A percentile compares a stretch with the other conserved stretches of the same genome.
Conservation (phyloP, 805 yeast genomes). For the Barnettozyma sp. region DNA sequence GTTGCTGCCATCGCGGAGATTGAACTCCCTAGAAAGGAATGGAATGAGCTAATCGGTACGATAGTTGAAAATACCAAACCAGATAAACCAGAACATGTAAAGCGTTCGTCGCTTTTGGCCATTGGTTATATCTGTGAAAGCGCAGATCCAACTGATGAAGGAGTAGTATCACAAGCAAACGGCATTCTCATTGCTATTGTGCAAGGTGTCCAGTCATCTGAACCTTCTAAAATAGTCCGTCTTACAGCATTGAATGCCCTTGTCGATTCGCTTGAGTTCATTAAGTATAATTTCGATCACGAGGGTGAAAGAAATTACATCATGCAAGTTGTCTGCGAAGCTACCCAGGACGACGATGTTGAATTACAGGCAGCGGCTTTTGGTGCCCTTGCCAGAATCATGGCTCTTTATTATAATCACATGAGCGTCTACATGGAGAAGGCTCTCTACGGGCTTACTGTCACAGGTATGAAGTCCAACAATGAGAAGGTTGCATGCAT, state of each 20-base stretch:
- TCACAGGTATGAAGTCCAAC: constrained; percentile 78
- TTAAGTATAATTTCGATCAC: constrained; percentile 77
- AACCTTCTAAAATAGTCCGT: constrained; percentile 68
- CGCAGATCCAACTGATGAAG: constrained; percentile 71
- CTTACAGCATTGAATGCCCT: constrained; percentile 89
- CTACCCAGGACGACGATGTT: constrained; percentile 81
- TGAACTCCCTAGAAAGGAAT: constrained; percentile 79
- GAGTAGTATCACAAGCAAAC: constrained; percentile 76
- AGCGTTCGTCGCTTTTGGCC: constrained; percentile 79
- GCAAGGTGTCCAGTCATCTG: constrained; percentile 88
- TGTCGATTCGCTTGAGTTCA: constrained; percentile 84
- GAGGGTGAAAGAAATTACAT: constrained; percentile 95
- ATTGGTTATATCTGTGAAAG: constrained; percentile 96
- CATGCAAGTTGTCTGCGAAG: constrained; percentile 99
- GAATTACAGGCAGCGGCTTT: constrained; percentile 91
- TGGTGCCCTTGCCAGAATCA: constrained; percentile 89
- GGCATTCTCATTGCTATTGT: constrained; percentile 93
- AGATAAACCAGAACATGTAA: constrained; percentile 70
- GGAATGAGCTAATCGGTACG: constrained; percentile 80
- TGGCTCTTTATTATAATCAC: constrained; percentile 79
- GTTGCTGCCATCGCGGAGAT: constrained; percentile 97
- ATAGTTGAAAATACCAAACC: constrained; percentile 83
- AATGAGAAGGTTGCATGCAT: constrained; percentile 89
- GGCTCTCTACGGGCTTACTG: constrained; percentile 86
- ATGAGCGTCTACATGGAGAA: constrained; percentile 97